Percentiles rank a stretch among this genome's conserved stretches.
phyloP scores from a whole-genome alignment of 2,329 filamentous ascomycete species.

The Xylaria sp. region DNA sequence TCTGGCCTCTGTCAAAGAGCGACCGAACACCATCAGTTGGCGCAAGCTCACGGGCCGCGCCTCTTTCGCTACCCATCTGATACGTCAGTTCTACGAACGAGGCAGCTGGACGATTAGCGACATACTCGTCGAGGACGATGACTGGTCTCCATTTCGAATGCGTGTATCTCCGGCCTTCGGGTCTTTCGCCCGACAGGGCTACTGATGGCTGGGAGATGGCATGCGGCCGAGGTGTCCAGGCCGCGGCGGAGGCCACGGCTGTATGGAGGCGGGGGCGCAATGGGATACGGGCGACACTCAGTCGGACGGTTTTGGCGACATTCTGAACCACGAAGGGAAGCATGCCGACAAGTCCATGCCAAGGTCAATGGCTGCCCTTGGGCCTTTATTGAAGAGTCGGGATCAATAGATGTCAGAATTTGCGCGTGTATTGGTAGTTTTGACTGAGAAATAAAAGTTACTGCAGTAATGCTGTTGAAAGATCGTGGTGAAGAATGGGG shows the following conservation, averaged over 20 bases:
- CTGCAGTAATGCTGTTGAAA: too few relatives aligned
- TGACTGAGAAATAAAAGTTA: too few relatives aligned
- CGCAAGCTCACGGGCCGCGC: constrained; percentile 93
- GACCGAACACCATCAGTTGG: constrained; percentile 94
- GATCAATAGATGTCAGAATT: background rate
- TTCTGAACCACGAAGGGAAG: constrained; percentile 42
- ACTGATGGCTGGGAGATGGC: constrained; percentile 8
- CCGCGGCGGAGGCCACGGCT: background rate
- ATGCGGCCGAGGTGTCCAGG: constrained; percentile 10
- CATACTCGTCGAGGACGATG: constrained; percentile 60
- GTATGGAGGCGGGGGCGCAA: constrained; percentile 5
- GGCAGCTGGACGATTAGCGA: constrained; percentile 5
- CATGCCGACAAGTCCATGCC: constrained; percentile 39
- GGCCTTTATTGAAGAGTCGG: background rate
- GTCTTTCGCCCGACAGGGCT: constrained; percentile 14
- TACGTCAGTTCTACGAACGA: constrained; percentile 9
- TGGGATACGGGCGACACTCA: constrained; percentile 17
- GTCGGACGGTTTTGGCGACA: constrained; percentile 36
- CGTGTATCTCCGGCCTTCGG: constrained; percentile 25
- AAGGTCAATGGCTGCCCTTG: constrained; percentile 10
- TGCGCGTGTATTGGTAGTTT: too few relatives aligned
- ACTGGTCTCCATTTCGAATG: constrained; percentile 55
- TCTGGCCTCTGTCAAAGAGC: constrained; percentile 82
- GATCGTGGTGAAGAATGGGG: too few relatives aligned
- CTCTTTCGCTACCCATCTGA: constrained; percentile 89